A percentile compares a stretch with the other conserved stretches of the same genome.
Evolutionary conservation across 805 yeast genomes (phyloP).

Genomic region (Debaryomyces tyrocola): DNA sequence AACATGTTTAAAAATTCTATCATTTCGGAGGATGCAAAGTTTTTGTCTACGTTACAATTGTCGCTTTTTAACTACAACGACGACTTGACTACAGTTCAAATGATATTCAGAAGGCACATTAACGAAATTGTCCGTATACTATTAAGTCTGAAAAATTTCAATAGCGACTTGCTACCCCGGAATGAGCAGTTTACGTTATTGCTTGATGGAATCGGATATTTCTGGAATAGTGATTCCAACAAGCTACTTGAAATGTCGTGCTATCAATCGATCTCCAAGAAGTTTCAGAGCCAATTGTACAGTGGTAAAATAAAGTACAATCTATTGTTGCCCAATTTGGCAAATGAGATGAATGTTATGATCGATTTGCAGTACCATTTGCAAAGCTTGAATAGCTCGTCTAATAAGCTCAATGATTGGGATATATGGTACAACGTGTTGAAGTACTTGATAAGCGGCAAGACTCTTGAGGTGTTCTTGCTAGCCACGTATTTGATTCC

Average conservation of each 20-base stretch:
- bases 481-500: conserved; percentile 42
- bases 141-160: conserved; percentile 37
- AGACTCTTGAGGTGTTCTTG: conserved; percentile 39
- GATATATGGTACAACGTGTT: conserved; percentile 43
- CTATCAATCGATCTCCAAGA: conserved; percentile 36
- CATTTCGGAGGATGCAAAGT: conserved; percentile 45
- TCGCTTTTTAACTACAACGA: conserved; percentile 46
- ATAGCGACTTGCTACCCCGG: conserved; percentile 15
- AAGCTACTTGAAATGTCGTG: conserved; percentile 42
- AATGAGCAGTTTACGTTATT: conserved; percentile 23
- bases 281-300: conserved; percentile 34
- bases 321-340: conserved; percentile 32
- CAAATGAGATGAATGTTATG: conserved; percentile 43
- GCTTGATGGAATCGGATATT: conserved; percentile 44
- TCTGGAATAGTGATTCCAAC: conserved; percentile 42
- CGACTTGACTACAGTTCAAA: conserved; percentile 45
- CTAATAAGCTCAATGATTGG: conserved; percentile 19
- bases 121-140: conserved; percentile 42
- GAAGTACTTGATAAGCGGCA: conserved; percentile 42
- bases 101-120: conserved; percentile 43
- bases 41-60: conserved; percentile 41
- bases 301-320: conserved; percentile 31
- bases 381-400: conserved; percentile 31
- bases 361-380: conserved; percentile 43
- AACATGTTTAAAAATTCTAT: conserved; percentile 32